Evolutionary conservation across 306 rosid genomes (phyloP).

Genomic region (Amphicarpaea edgeworthii): DNA sequence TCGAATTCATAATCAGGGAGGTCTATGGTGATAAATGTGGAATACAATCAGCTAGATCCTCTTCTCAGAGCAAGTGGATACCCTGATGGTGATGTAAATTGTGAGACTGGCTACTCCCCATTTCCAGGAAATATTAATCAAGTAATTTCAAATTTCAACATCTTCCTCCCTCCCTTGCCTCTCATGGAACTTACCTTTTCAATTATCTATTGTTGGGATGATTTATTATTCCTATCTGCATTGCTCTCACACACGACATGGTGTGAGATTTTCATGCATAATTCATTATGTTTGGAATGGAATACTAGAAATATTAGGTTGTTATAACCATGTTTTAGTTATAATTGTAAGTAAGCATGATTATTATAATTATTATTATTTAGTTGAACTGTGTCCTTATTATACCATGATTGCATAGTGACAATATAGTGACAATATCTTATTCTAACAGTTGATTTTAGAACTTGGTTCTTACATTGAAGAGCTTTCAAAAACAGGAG

Average conservation of each 20-base stretch:
- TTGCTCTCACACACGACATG: constrained; percentile 31
- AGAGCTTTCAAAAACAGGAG: constrained; percentile 87
- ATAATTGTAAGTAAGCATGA: background rate
- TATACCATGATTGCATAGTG: constrained; percentile 28
- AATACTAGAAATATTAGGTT: constrained; percentile 25
- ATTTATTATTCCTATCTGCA: constrained; percentile 16
- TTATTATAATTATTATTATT: background rate
- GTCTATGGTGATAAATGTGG: constrained; percentile 95
- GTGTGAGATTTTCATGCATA: constrained; percentile 11
- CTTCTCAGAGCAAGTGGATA: constrained; percentile 92
- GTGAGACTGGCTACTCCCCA: constrained; percentile 90
- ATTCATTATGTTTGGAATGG: constrained; percentile 30
- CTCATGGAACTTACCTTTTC: constrained; percentile 8
- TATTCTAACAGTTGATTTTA: constrained; percentile 78
- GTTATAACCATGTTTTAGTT: constrained; percentile 17
- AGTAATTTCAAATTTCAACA: constrained; percentile 59
- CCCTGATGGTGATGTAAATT: constrained; percentile 89
- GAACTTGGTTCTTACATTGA: constrained; percentile 91
- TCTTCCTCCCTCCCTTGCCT: background rate
- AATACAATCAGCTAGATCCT: constrained; percentile 98
- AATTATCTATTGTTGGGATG: constrained; percentile 27
- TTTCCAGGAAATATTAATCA: constrained; percentile 98
- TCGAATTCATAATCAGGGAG: constrained; percentile 64
- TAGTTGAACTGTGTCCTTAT: constrained; percentile 38
- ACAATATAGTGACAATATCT: constrained; percentile 30